Percentiles rank a stretch among this genome's conserved stretches.
phyloP scores from a whole-genome alignment of 2,329 filamentous ascomycete genomes.

The Domatiomyces globalis region DNA sequence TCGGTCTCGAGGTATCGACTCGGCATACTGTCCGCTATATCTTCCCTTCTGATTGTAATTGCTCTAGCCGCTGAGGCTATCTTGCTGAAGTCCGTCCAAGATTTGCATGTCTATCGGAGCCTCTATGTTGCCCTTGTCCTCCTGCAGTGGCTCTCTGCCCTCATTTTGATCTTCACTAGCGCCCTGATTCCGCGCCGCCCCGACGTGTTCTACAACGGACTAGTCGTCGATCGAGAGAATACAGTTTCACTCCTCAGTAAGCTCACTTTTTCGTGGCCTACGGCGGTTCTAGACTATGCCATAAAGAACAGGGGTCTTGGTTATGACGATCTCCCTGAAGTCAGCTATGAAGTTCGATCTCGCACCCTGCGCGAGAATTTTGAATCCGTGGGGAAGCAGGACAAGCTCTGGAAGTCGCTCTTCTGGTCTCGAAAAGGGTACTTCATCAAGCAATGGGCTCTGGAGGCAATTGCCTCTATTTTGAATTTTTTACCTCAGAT shows the following conservation, averaged over 20 bases:
- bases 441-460: slow-evolving; percentile 44
- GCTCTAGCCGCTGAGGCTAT: slow-evolving; percentile 15
- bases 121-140: slow-evolving; percentile 12
- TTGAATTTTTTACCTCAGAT: slow-evolving; percentile 58
- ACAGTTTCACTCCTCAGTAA: slow-evolving; percentile 47
- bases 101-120: slow-evolving; percentile 9
- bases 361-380: slow-evolving; percentile 38
- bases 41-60: slow-evolving; percentile 10
- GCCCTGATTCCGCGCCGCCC: slow-evolving; percentile 53
- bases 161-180: slow-evolving; percentile 37
- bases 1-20: slow-evolving; percentile 13
- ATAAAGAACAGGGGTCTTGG: slow-evolving; percentile 46
- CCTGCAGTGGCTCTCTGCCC: slow-evolving; percentile 18
- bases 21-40: slow-evolving; percentile 10
- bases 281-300: slow-evolving; percentile 40
- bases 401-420: slow-evolving; percentile 47
- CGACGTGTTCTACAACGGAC: slow-evolving; percentile 46
- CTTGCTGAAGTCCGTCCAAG: slow-evolving; percentile 8
- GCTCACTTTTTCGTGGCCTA: slow-evolving; percentile 54
- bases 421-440: slow-evolving; percentile 42
- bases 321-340: slow-evolving; percentile 46
- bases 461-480: slow-evolving; percentile 42
- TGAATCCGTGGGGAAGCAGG: slow-evolving; percentile 21
- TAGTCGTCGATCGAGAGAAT: slow-evolving; percentile 48
- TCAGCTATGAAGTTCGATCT: slow-evolving; percentile 43